Base-by-base conservation (phyloP, 75 land plant genomes). In the Sequoiadendron giganteum region DNA sequence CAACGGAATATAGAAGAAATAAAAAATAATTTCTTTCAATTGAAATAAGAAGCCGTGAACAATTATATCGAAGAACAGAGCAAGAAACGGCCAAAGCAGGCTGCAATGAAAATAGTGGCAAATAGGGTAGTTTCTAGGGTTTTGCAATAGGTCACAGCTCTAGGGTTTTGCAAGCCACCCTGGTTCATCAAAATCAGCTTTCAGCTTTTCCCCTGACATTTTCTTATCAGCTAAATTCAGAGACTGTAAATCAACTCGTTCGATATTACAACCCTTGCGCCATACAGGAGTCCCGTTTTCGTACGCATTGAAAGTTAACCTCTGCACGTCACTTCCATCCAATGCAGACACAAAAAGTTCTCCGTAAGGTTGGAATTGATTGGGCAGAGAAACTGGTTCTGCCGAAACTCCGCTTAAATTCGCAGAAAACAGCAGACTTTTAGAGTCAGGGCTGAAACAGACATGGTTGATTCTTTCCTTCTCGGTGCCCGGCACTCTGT, bases 361-460 rank as follows among this genome's bases (percentile, higher is more conserved):
- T 8, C 98, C 98, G 76, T 95, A 95, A 43, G 98, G 98, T 89
- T 95, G 98, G 79, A 94, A 95, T 82, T 94, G 96, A 90, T 95
- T 91, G 38, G 98, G 97, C 92, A 91, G 25, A 83, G 95, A 92
- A 79, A 97, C 90, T 84, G 98, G 96, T 89, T 97, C 98, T 10
- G 93, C 95, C 87, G 95, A 89, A 19, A 97, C 92, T 36, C 90
- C 93, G 14, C 92, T 92, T 32, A 94, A 42, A 81, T 97, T 96
- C 25, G 91, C 91, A 39, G 96, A 85, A 87, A 95, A 95, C 47
- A 95, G 56, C 43, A 97, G 83, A 91, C 96, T 94, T 88, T 87
- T 73, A 11, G 91, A 88, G 85, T 94, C 95, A 13, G 88, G 90
- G 86, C 97, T 94, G 89, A 97, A 95, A 49, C 93, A 92, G 78